Base-by-base conservation (phyloP, 2,329 filamentous ascomycete species). In the Podosphaera xanthii region DNA sequence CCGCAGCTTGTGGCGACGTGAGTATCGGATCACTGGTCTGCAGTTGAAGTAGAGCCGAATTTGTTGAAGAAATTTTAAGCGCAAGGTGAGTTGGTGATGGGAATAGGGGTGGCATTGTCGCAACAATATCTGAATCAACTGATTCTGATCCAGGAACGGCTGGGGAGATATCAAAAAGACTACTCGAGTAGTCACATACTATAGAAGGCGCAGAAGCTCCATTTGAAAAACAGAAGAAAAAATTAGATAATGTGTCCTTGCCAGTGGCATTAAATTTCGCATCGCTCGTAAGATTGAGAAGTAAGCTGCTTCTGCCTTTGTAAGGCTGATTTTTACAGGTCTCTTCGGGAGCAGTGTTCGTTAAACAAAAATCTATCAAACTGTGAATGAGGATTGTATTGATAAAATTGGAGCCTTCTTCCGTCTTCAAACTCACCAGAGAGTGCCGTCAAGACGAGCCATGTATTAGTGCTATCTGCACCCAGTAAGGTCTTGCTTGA, bases 261-360 rank as follows among this genome's bases (percentile, higher is more conserved):
- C 36, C 54, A 40, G 54, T 57, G n/a, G 14, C 12, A 9, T 57
- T 57, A 30, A 57, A 57, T 42, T 34, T 22, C 8, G 36, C 54
- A 31, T 57, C 54, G 10, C 31, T 57, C 8, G 35, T n/a, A 14
- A 57, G 35, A 44, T n/a, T 57, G 36, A 57, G 35, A 10, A 42
- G 54, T 12, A 57, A n/a, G 30, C 36, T 57, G 8, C 33, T 12
- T 42, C n/a, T 34, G 38, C 54, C 54, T 31, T 42, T n/a, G 36
- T 42, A 57, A 30, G 54, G 54, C n/a, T 57, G 40, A 33, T 57
- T 57, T 57, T 57, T 57, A 57, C 54, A 57, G 31, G 33, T 57
- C 35, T 57, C 54, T 30, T 40, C 14, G 22, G 54, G 36, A 33
- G 54, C 14, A 30, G 36, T 36, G 12, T 30, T 57, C 30, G 54